Base-by-base conservation (phyloP, 2,329 filamentous ascomycete species). In the Cytospora mali region DNA sequence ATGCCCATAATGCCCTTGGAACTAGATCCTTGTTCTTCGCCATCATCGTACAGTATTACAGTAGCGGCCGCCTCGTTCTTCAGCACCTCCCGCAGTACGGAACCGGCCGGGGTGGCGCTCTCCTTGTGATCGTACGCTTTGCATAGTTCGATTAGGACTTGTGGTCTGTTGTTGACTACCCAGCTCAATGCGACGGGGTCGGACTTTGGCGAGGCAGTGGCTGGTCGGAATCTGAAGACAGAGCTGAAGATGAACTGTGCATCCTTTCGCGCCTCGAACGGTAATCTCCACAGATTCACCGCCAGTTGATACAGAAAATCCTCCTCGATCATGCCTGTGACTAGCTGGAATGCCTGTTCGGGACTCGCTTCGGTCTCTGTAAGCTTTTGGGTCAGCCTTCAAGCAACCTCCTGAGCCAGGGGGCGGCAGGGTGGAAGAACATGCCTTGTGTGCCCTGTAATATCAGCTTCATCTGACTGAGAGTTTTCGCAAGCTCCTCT, bases 191-290 rank as follows among this genome's bases (percentile, higher is more conserved):
- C 93, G 56, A 93, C 86, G 0, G 93, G 92, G 66, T 96, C 92
- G 68, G 83, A 85, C 71, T 88, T 87, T 14, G 84, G 81, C 23
- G 88, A 86, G 2, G 84, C 85, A 50, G 84, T 85, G 49, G 86
- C 81, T 6, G 90, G 90, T 67, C 91, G 91, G 81, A 95, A 97
- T 68, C 93, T 91, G 74, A 97, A 92, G 69, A 96, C 90, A 75
- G 94, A 95, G 48, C 93, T 97, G 79, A 98, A 95, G 74, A 97
- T 95, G 66, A 95, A 91, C 75, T 97, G 94, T 14, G 92, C 91
- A 73, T 97, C 94, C 80, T 97, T 98, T 72, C 94, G 89, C 42
- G 93, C 92, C 79, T 99, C 95, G 80, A 99, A 99, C 0, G 94
- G 93, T 5, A 99, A 84, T 57, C 89, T 86, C 76, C 92, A 88